Evolutionary conservation across 2,329 filamentous ascomycete genomes (phyloP).

Genomic region (Grosmannia clavigera): DNA sequence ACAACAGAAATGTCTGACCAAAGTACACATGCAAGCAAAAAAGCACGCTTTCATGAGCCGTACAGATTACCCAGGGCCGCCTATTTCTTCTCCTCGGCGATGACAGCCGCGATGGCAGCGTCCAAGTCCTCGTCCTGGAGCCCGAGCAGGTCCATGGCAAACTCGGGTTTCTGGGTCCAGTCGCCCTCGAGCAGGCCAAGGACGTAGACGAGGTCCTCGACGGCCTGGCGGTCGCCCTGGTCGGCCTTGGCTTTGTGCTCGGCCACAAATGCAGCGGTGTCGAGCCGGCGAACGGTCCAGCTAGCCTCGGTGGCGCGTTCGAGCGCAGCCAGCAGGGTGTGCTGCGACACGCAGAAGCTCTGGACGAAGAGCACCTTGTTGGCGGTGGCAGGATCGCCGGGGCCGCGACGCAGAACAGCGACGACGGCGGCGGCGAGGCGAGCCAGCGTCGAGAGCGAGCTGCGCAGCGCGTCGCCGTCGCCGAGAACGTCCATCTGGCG

Average conservation of each 20-base stretch:
- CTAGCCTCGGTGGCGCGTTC: conserved; percentile 18
- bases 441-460: conserved; percentile 23
- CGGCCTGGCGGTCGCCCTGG: conserved; percentile 22
- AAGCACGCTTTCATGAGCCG: too few relatives aligned
- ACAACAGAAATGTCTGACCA: too few relatives aligned
- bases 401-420: conserved; percentile 15
- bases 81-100: background rate
- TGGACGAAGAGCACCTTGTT: conserved; percentile 26
- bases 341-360: conserved; percentile 27
- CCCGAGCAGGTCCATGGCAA: conserved; percentile 34
- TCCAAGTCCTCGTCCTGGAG: conserved; percentile 35
- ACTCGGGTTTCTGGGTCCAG: conserved; percentile 31
- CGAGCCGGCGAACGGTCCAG: conserved; percentile 20
- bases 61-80: too few relatives aligned
- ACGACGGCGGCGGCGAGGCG: conserved; percentile 23
- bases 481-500: conserved; percentile 22
- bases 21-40: too few relatives aligned
- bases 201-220: conserved; percentile 36
- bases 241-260: conserved; percentile 25
- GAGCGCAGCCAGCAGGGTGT: conserved; percentile 21
- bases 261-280: conserved; percentile 27
- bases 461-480: conserved; percentile 17
- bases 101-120: conserved; percentile 24
- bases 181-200: conserved; percentile 34
- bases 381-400: conserved; percentile 15